Evolutionary conservation across 2,329 filamentous ascomycete genomes (phyloP).

Genomic region (Phyllosticta citrichinensis): DNA sequence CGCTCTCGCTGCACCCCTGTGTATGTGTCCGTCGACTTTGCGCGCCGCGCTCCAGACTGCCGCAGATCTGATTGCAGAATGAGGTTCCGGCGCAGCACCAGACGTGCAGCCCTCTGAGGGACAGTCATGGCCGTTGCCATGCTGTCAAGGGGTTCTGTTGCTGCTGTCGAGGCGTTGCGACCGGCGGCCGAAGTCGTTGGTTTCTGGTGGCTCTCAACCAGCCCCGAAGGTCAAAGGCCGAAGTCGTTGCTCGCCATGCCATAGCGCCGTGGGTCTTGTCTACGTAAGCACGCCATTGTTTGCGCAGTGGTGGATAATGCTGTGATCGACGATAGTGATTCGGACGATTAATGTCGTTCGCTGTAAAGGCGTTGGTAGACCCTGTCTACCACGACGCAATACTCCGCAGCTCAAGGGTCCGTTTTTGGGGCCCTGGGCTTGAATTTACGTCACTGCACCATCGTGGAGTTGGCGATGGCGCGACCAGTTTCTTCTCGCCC

Average conservation of each 20-base stretch:
- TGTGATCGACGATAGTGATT: not conserved
- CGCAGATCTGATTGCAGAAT: not conserved
- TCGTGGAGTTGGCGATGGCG: too few relatives aligned
- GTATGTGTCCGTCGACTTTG: not conserved
- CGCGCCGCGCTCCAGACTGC: not conserved
- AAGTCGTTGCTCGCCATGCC: not conserved
- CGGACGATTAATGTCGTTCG: not conserved
- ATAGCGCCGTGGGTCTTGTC: not conserved
- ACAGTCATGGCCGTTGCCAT: not conserved
- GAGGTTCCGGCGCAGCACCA: not conserved
- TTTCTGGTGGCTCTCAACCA: not conserved
- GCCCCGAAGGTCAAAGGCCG: not conserved
- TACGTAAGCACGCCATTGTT: not conserved
- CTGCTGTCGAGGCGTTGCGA: not conserved
- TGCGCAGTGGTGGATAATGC: not conserved
- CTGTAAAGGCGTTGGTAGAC: not conserved
- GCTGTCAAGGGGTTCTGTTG: not conserved
- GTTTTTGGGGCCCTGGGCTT: too few relatives aligned
- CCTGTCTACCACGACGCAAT: too few relatives aligned
- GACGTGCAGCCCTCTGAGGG: not conserved
- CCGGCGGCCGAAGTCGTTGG: not conserved
- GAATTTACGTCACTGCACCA: too few relatives aligned
- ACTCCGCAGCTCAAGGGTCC: too few relatives aligned
- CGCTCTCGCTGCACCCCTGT: not conserved
- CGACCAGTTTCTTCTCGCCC: not conserved